These are phyloP conservation scores for Aspergillus sp. DNA, from an alignment of 2,329 filamentous ascomycete genomes.

Conservation along the genomic window DNA sequence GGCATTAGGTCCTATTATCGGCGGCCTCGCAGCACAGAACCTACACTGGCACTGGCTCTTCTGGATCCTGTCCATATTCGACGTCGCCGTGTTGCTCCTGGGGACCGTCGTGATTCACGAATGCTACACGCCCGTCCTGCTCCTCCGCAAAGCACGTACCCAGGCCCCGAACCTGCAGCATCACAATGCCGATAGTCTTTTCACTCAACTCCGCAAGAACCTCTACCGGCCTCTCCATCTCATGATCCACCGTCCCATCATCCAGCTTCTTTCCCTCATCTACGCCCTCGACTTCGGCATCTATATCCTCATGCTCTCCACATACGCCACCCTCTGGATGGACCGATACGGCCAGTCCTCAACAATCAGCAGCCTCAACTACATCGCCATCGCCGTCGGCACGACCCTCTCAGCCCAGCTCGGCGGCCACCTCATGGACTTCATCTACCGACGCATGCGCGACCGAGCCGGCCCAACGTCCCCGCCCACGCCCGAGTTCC, in stretches of 20 bases:
- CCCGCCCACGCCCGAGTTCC: slow-evolving; percentile 36
- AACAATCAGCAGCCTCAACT: slow-evolving; percentile 42
- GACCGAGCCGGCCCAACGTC: neutral
- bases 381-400: slow-evolving; percentile 32
- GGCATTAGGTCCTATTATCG: slow-evolving; percentile 3
- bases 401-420: neutral
- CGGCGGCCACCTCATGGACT: neutral
- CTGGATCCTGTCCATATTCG: slow-evolving; percentile 4
- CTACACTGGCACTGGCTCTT: slow-evolving; percentile 7
- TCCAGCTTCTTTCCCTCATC: neutral
- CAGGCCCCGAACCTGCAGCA: neutral
- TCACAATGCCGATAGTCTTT: neutral
- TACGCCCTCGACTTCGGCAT: neutral
- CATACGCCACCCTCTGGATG: slow-evolving; percentile 48
- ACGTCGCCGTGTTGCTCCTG: neutral
- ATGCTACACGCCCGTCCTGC: neutral
- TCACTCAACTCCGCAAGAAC: neutral
- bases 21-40: slow-evolving; percentile 1
- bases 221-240: neutral
- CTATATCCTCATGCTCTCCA: slow-evolving; percentile 37
- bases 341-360: slow-evolving; percentile 44
- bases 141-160: neutral
- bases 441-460: neutral
- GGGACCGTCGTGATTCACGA: neutral
- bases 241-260: neutral